phyloP scores from a whole-genome alignment of 225 moss, liverwort and hornwort species.

The Climacium dendroides region DNA sequence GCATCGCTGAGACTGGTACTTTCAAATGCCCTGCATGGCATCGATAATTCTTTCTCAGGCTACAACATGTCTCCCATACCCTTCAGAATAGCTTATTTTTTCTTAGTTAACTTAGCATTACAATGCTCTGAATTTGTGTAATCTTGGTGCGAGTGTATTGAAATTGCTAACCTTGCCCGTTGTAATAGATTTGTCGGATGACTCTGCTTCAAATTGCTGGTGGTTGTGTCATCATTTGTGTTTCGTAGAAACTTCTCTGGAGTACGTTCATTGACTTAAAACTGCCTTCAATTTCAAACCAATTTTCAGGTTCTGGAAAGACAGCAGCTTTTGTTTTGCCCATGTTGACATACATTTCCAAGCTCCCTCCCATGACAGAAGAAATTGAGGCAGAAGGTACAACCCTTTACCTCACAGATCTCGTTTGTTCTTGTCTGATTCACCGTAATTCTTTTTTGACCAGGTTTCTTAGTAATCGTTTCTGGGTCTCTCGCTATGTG shows the following conservation, averaged over 20 bases:
- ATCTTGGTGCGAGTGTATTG: not conserved
- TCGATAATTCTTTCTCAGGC: not conserved
- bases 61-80: not conserved
- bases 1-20: conserved; percentile 95
- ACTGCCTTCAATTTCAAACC: not conserved
- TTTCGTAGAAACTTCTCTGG: not conserved
- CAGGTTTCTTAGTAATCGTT: not conserved
- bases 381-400: conserved; percentile 29
- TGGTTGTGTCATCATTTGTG: not conserved
- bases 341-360: conserved; percentile 99
- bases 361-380: conserved; percentile 91
- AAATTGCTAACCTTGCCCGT: not conserved
- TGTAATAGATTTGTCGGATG: not conserved
- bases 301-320: conserved; percentile 81
- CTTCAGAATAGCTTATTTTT: not conserved
- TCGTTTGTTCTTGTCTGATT: not conserved
- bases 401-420: not conserved
- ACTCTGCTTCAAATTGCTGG: not conserved
- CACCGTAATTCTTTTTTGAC: not conserved
- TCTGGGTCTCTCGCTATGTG: not conserved
- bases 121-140: not conserved
- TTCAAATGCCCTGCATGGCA: not conserved
- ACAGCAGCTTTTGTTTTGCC: conserved; percentile 99
- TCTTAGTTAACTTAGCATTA: not conserved
- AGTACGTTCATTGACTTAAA: not conserved